phyloP scores from a whole-genome alignment of 2,329 filamentous ascomycete genomes.

The Pseudovirgaria hyperparasitica region DNA sequence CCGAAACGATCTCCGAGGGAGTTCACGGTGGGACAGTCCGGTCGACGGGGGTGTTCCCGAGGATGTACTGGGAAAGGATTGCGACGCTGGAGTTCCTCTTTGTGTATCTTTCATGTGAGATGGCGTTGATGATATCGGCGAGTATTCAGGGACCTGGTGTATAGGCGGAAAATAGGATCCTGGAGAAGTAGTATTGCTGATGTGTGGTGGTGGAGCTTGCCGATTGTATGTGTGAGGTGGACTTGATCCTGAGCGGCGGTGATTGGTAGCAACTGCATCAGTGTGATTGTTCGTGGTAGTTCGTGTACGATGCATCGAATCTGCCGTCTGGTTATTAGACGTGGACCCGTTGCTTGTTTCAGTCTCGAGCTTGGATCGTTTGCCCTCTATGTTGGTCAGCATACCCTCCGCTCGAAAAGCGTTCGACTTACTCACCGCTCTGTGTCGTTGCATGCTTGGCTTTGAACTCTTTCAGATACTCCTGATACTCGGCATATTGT shows the following conservation, averaged over 20 bases:
- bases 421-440: slow-evolving; percentile 17
- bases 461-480: slow-evolving; percentile 68
- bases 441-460: slow-evolving; percentile 44
- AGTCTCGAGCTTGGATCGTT: slow-evolving; percentile 30
- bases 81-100: slow-evolving; percentile 11
- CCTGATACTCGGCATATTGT: slow-evolving; percentile 54
- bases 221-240: slow-evolving; percentile 14
- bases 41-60: slow-evolving; percentile 12
- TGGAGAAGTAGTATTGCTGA: slow-evolving; percentile 22
- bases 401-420: slow-evolving; percentile 3
- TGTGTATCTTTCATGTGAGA: slow-evolving; percentile 8
- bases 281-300: no score
- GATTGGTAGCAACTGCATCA: slow-evolving; percentile 9
- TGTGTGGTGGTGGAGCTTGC: slow-evolving; percentile 13
- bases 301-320: slow-evolving; percentile 15
- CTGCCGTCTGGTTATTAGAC: slow-evolving; percentile 15
- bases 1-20: slow-evolving; percentile 18
- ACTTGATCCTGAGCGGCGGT: slow-evolving; percentile 14
- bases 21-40: slow-evolving; percentile 10
- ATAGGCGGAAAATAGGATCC: slow-evolving; percentile 16
- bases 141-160: slow-evolving; percentile 23
- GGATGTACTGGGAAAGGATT: slow-evolving; percentile 9
- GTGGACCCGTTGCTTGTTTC: slow-evolving; percentile 19
- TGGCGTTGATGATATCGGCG: slow-evolving; percentile 21
- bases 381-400: slow-evolving; percentile 24